phyloP scores from a whole-genome alignment of 1,139 yeast species.

The Yamadazyma atlantica region DNA sequence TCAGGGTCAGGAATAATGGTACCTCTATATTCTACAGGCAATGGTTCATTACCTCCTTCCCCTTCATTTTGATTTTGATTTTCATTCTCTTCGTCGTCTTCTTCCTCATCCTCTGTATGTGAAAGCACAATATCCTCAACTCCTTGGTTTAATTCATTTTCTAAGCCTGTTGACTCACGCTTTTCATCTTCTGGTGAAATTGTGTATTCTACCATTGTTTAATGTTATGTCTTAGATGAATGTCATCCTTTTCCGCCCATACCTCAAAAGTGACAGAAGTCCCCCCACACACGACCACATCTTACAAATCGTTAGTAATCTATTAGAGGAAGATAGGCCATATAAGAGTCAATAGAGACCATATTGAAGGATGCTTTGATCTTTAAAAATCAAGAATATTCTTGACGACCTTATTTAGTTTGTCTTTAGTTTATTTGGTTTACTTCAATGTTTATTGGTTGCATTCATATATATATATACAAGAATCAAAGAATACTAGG shows the following conservation, averaged over 20 bases:
- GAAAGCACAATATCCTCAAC: conserved; percentile 12
- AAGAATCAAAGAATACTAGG: conserved; percentile 2
- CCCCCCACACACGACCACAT: background rate
- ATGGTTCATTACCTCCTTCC: conserved; percentile 22
- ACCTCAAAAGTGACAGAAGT: too few species aligned
- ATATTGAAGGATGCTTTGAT: too few species aligned
- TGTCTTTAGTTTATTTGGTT: too few species aligned
- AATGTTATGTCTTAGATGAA: too few species aligned
- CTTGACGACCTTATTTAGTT: too few species aligned
- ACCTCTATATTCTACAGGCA: conserved; percentile 44
- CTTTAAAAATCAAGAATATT: too few species aligned
- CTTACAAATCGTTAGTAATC: background rate
- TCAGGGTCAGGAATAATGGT: conserved; percentile 57
- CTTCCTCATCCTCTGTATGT: conserved; percentile 25
- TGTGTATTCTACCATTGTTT: background rate
- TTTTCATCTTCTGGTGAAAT: background rate
- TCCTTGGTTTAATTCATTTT: background rate
- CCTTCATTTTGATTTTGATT: conserved; percentile 5
- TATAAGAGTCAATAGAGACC: too few species aligned
- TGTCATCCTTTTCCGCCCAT: too few species aligned
- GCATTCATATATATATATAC: background rate
- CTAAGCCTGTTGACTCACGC: too few species aligned
- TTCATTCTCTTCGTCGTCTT: conserved; percentile 21
- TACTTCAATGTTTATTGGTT: background rate
- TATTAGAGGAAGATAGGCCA: too few species aligned